Percentiles rank a stretch among this genome's conserved stretches.
These are phyloP conservation scores for Fraxinus sp. DNA, from an alignment of 305 asterid species.

Conservation along the genomic window DNA sequence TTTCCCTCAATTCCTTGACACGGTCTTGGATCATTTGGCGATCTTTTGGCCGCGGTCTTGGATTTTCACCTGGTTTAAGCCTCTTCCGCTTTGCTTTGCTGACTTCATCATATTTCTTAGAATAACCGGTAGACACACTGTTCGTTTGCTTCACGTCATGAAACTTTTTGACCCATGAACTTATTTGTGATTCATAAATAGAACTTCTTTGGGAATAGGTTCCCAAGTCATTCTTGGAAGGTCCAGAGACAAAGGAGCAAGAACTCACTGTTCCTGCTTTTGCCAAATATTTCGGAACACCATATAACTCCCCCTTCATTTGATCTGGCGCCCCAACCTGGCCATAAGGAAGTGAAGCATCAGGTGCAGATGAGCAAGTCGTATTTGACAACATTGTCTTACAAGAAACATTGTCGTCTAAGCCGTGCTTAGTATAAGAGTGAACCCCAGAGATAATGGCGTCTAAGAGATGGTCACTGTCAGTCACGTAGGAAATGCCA, in stretches of 20 bases:
- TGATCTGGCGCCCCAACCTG: constrained; percentile 45
- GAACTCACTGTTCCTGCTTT: constrained; percentile 49
- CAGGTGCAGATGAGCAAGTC: constrained; percentile 51
- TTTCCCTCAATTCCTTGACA: constrained; percentile 85
- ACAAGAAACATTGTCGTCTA: constrained; percentile 58
- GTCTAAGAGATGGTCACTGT: constrained; percentile 67
- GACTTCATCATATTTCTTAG: constrained; percentile 62
- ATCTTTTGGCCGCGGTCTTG: constrained; percentile 92
- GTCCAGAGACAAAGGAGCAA: constrained; percentile 36
- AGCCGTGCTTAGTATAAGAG: constrained; percentile 31
- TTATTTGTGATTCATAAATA: constrained; percentile 59
- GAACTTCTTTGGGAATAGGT: constrained; percentile 59
- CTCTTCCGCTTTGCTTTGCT: constrained; percentile 69
- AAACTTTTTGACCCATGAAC: constrained; percentile 69
- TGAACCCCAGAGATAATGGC: constrained; percentile 57
- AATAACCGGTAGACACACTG: constrained; percentile 63
- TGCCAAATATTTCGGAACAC: constrained; percentile 45
- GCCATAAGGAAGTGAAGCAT: constrained; percentile 44
- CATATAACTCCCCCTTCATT: constrained; percentile 54
- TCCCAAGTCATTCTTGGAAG: constrained; percentile 51
- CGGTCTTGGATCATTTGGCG: constrained; percentile 99
- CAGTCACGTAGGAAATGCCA: constrained; percentile 43
- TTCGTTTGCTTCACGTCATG: constrained; percentile 48
- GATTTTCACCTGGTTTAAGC: constrained; percentile 89
- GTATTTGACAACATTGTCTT: constrained; percentile 50